phyloP scores from a whole-genome alignment of 2,329 filamentous ascomycete species.

The Ceratocystis eucalypticola region DNA sequence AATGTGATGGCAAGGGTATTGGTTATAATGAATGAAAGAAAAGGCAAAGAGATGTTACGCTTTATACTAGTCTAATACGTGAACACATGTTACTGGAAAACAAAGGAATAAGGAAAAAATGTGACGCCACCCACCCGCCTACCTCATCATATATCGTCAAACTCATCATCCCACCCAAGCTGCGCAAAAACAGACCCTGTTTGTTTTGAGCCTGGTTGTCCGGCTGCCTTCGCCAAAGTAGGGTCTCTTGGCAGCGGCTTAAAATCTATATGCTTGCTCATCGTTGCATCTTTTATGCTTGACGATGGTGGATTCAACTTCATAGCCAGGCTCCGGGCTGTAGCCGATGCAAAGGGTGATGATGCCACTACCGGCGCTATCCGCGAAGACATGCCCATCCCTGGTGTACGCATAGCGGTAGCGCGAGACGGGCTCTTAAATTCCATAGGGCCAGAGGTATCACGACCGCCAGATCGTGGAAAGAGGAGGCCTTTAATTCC shows the following conservation, averaged over 20 bases:
- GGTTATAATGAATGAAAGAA: neutral
- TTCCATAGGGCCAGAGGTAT: slow-evolving; percentile 8
- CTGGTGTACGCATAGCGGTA: neutral
- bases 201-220: neutral
- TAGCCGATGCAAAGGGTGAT: slow-evolving; percentile 17
- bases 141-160: slow-evolving; percentile 31
- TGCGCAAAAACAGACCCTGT: slow-evolving; percentile 37
- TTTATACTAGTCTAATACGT: slow-evolving; percentile 3
- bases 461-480: slow-evolving; percentile 9
- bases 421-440: slow-evolving; percentile 16
- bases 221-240: neutral
- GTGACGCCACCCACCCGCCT: slow-evolving; percentile 15
- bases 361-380: slow-evolving; percentile 7
- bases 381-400: neutral
- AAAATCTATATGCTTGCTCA: slow-evolving; percentile 7
- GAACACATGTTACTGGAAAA: slow-evolving; percentile 4
- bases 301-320: slow-evolving; percentile 6
- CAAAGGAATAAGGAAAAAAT: neutral
- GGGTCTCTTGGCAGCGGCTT: slow-evolving; percentile 9
- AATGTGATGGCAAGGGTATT: slow-evolving; percentile 1
- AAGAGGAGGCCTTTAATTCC: slow-evolving; percentile 16
- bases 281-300: neutral
- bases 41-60: neutral
- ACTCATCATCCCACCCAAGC: slow-evolving; percentile 46
- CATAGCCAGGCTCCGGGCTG: slow-evolving; percentile 13